Base-by-base conservation (phyloP, 176 grass and related monocot species). In the Puccinellia tenuiflora region DNA sequence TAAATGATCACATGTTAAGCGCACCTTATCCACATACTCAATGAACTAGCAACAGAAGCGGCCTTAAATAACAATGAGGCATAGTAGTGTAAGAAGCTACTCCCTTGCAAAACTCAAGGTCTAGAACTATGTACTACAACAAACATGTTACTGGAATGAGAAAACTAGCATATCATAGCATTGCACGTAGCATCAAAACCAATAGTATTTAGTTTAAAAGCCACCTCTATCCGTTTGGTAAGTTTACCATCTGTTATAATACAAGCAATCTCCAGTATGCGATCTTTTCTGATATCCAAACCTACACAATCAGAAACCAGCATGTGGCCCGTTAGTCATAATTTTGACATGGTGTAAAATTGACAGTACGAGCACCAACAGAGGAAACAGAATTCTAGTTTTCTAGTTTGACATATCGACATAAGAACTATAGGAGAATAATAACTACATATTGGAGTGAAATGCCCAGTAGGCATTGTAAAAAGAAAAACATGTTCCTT, bases 261-360 rank as follows among this genome's bases (percentile, higher is more conserved):
- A 78, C 93, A 95, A 82, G 88, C 90, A 64, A 95, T 95, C 90
- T 95, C 93, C 86, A 95, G 73, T 79, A 95, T 95, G 79, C 83
- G 88, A 62, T 95, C 90, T 83, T 87, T 83, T 84, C 80, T 77
- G 84, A 90, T 81, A 88, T 92, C 85, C 85, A 95, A 90, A 86
- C 93, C 93, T 95, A 84, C 52, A 70, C 25, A 82, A 40, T 62
- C 63, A 67, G 40, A 73, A 80, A 74, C 47, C 68, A 61, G 33
- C 55, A 51, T 21, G 43, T 48, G 31, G n/a, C 59, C 13, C 33
- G 24, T 79, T 65, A 80, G 31, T 57, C 28, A 73, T 33, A 70
- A 40, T 47, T 70, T 68, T 29, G 5, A 25, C 46, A 37, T 40
- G 2, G n/a, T 69, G n/a, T 42, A 28, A 73, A 86, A 62, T 48